phyloP scores from a whole-genome alignment of 495 filamentous ascomycete species.

The Daldinia decipiens region DNA sequence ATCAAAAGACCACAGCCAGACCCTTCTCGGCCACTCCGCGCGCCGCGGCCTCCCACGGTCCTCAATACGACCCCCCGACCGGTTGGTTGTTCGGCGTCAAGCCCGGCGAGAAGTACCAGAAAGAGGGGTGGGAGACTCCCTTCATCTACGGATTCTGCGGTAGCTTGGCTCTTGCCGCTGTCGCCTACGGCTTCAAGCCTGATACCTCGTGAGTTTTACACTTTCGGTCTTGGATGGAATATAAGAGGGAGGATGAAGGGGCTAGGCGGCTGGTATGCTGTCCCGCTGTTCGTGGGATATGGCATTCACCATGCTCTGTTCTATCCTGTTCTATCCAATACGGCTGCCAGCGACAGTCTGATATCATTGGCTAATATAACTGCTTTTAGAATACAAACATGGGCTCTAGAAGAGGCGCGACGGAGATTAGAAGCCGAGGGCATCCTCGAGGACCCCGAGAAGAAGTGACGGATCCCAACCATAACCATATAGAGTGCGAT shows the following conservation, averaged over 20 bases:
- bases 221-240: neutral
- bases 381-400: conserved; percentile 90
- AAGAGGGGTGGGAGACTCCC: conserved; percentile 93
- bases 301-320: neutral
- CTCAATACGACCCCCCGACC: conserved; percentile 87
- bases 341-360: too few relatives aligned
- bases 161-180: conserved; percentile 74
- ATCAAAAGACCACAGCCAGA: conserved; percentile 32
- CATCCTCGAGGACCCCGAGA: conserved; percentile 76
- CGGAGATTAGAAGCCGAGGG: conserved; percentile 94
- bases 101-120: conserved; percentile 93
- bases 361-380: conserved; percentile 26
- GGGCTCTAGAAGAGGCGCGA: conserved; percentile 96
- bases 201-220: conserved; percentile 88
- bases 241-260: conserved; percentile 1
- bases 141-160: conserved; percentile 92
- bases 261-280: neutral
- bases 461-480: conserved; percentile 43
- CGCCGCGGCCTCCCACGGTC: conserved; percentile 66
- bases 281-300: neutral
- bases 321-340: too few relatives aligned
- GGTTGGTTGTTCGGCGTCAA: conserved; percentile 92
- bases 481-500: conserved; percentile 16
- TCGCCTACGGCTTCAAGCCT: conserved; percentile 96
- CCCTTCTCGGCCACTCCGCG: conserved; percentile 51